phyloP scores from a whole-genome alignment of 148 eudicot species.

The Silene uniflora region DNA sequence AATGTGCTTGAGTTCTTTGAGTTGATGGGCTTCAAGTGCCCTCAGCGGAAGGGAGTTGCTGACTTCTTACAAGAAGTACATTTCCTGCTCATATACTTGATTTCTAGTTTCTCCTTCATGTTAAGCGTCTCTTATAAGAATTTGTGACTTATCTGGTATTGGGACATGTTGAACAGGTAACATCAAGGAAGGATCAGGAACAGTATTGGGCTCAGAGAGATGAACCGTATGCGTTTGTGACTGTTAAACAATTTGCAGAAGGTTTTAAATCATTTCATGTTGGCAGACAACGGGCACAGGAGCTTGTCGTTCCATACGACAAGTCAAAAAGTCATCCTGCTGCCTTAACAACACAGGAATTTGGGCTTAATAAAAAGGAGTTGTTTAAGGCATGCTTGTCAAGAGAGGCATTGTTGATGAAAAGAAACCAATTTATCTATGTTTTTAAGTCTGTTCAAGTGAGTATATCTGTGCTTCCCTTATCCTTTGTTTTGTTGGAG shows the following conservation, averaged over 20 bases:
- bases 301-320: constrained; percentile 64
- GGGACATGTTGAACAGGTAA: constrained; percentile 43
- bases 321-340: constrained; percentile 74
- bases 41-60: constrained; percentile 85
- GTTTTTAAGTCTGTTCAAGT: constrained; percentile 67
- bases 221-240: constrained; percentile 50
- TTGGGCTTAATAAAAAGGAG: constrained; percentile 62
- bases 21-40: constrained; percentile 78
- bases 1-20: constrained; percentile 82
- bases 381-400: constrained; percentile 68
- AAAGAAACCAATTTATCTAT: constrained; percentile 70
- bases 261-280: constrained; percentile 71
- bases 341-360: constrained; percentile 60
- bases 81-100: neutral
- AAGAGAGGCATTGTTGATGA: constrained; percentile 71
- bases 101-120: neutral
- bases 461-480: constrained; percentile 24
- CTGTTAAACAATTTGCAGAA: constrained; percentile 60
- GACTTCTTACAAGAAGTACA: constrained; percentile 88
- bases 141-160: constrained; percentile 3
- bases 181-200: constrained; percentile 85
- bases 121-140: neutral
- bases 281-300: constrained; percentile 53
- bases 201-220: constrained; percentile 64
- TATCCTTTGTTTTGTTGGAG: neutral